These are phyloP conservation scores for Daldinia vernicosa DNA, from an alignment of 495 filamentous ascomycete genomes.

Conservation along the genomic window DNA sequence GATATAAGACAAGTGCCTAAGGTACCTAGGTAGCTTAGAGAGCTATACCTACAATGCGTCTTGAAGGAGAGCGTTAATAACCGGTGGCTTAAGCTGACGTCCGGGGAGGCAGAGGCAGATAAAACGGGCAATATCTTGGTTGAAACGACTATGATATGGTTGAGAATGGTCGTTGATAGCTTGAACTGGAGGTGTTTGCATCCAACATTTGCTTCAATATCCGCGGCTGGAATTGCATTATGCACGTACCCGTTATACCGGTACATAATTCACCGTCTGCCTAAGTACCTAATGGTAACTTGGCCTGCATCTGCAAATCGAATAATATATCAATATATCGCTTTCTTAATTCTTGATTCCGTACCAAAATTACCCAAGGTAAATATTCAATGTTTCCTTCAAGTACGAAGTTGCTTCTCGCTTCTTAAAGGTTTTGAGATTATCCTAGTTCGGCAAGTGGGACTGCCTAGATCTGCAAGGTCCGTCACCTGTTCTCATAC, in stretches of 20 bases:
- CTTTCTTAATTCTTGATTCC: background rate
- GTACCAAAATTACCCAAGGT: no score
- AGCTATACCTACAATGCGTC: background rate
- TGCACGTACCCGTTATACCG: background rate
- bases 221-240: background rate
- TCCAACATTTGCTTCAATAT: background rate
- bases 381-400: background rate
- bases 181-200: no score
- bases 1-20: background rate
- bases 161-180: no score
- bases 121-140: no score
- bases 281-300: no score
- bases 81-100: background rate
- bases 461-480: slow-evolving; percentile 15
- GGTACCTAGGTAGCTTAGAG: background rate
- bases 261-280: background rate
- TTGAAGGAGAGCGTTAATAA: background rate
- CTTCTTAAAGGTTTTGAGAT: background rate
- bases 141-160: no score
- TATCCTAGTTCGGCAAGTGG: slow-evolving; percentile 19
- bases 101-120: no score
- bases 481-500: slow-evolving; percentile 15
- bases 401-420: no score
- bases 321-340: background rate
- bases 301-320: no score